Percentiles rank a stretch among this genome's conserved stretches.
Conservation (phyloP, 139 green algal genomes). For the Klebsormidium nitens region DNA sequence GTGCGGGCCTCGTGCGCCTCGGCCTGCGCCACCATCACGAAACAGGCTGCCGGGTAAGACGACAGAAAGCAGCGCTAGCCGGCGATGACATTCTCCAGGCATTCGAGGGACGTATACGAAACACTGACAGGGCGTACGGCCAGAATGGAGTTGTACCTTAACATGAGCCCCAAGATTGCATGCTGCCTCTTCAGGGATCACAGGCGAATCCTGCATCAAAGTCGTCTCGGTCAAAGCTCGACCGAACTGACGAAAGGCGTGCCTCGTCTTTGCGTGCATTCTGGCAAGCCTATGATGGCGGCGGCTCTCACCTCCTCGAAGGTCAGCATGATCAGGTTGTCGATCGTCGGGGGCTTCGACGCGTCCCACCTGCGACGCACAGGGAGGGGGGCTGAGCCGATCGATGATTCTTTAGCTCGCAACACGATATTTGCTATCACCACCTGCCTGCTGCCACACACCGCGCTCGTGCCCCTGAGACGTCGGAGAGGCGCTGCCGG, state of each 20-base stretch:
- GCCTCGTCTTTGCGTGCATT: too few relatives aligned
- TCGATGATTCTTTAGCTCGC: neutral
- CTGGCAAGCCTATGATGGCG: too few relatives aligned
- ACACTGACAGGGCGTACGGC: neutral
- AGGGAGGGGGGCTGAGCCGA: neutral
- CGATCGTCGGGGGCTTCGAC: conserved; percentile 50
- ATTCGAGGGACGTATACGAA: neutral
- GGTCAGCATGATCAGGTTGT: conserved; percentile 89
- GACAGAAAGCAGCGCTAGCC: neutral
- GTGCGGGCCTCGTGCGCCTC: conserved; percentile 18
- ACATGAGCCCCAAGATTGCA: neutral
- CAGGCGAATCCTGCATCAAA: too few relatives aligned
- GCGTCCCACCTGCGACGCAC: conserved; percentile 22
- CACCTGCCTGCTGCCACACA: neutral
- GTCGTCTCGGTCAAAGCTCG: too few relatives aligned
- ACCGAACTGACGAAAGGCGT: too few relatives aligned
- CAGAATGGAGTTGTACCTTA: neutral
- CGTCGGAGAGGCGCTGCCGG: neutral
- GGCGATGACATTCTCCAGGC: too few relatives aligned
- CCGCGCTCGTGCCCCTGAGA: neutral
- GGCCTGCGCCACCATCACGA: conserved; percentile 6
- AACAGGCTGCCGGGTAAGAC: neutral
- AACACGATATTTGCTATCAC: neutral
- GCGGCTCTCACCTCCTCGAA: conserved; percentile 54
- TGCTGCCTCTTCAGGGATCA: too few relatives aligned